Evolutionary conservation across 768 basidiomycete genomes (phyloP), one percentile per base, ranked within the genome.

Genomic region (Boletus barrowsii): DNA sequence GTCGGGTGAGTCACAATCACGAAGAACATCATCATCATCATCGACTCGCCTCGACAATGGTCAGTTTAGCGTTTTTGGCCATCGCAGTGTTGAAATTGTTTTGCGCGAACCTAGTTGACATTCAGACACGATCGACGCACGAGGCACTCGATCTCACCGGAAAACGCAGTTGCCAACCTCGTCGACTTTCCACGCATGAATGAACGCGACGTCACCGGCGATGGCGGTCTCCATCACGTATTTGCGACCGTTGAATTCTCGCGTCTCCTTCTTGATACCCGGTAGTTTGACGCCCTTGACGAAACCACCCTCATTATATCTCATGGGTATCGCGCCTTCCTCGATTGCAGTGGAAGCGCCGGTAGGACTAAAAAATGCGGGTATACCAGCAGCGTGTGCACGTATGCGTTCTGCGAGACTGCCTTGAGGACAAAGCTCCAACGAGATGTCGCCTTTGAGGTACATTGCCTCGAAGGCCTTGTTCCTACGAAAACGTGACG

Each of bases 301-400:
- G 50, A 83, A 77, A n/a, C 90, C 90, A 18, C 88, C 89, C 22
- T 81, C 76, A 47, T 88, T 86, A 70, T 91, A 93, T 22, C 86
- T 80, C 60, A 87, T 79, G 26, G 92, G 88, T 62, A 94, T 90
- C 4, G 79, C 70, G 2, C 92, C 92, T 44, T 83, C 74, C 69
- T 94, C 89, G 3, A 93, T 82, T 3, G 90, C 90, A 18, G 92
- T 94, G 20, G 81, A 81, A 9, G 90, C 90, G 15, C 94, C 93
- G 0, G 93, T 93, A 15, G 93, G 93, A 6, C 91, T 96, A 72
- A 78, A 95, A 76, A 97, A 93, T n/a, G 88, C 92, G 17, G 93
- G 93, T 55, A 93, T 92, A 47, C 93, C 93, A 11, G 91, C 89
- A 10, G 91, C 93, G 53, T 91, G 88, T 8, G 93, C 89, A 35